Evolutionary conservation across 148 eudicot genomes (phyloP).

Genomic region (Chenopodium quinoa): DNA sequence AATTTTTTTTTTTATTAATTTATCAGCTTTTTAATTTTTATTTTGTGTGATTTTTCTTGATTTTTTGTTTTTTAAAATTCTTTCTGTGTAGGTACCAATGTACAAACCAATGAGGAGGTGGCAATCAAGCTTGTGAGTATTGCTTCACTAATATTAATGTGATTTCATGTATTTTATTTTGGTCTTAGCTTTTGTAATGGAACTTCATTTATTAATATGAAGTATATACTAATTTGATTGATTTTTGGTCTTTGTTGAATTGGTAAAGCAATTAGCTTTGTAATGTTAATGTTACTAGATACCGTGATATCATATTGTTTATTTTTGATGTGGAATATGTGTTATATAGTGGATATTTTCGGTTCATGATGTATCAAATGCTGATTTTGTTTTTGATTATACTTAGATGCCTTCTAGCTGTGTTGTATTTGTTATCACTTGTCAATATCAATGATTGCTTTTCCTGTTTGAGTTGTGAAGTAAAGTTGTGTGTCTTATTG

Average conservation of each 20-base stretch:
- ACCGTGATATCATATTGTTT: not conserved
- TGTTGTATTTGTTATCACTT: not conserved
- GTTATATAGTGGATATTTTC: not conserved
- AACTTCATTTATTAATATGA: not conserved
- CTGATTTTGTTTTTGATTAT: not conserved
- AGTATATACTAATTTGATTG: not conserved
- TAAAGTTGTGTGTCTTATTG: not conserved
- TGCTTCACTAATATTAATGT: slow-evolving; percentile 7
- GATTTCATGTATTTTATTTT: not conserved
- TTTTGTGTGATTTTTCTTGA: not conserved
- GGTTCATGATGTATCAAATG: not conserved
- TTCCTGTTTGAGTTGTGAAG: not conserved
- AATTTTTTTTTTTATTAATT: not conserved
- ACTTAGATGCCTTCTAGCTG: not conserved
- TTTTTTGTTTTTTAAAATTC: not conserved
- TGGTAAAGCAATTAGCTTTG: slow-evolving; percentile 16
- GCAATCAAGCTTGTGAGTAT: slow-evolving; percentile 77
- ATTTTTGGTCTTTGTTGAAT: not conserved
- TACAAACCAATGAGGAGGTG: slow-evolving; percentile 74
- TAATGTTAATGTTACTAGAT: not conserved
- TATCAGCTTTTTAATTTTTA: not conserved
- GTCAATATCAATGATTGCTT: not conserved
- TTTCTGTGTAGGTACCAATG: slow-evolving; percentile 55
- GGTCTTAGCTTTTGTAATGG: not conserved
- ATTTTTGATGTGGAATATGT: not conserved